A percentile compares a stretch with the other conserved stretches of the same genome.
Evolutionary conservation across 108 stramenopile genomes (phyloP).

Genomic region (Nitzschia sp.): DNA sequence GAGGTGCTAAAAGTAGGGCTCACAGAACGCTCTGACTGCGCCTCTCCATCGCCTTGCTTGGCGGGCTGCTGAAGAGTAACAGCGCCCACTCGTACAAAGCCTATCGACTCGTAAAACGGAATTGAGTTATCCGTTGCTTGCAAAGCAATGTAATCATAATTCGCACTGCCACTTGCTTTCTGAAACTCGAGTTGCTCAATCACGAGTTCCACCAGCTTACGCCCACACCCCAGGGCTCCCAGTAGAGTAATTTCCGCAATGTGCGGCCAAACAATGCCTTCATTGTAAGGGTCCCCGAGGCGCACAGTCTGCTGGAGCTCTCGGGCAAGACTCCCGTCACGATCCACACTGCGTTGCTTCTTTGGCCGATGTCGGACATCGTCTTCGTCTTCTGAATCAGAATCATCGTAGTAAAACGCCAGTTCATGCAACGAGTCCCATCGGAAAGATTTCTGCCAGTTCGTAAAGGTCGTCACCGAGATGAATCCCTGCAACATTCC

Average conservation of each 20-base stretch:
- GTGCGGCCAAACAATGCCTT: conserved; percentile 91
- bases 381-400: conserved; percentile 22
- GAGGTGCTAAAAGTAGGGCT: conserved; percentile 6
- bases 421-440: conserved; percentile 84
- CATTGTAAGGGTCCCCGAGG: conserved; percentile 85
- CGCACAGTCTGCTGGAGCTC: conserved; percentile 73
- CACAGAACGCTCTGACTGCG: neutral
- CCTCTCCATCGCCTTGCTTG: conserved; percentile 6
- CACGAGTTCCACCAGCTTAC: conserved; percentile 68
- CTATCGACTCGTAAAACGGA: conserved; percentile 88
- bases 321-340: conserved; percentile 60
- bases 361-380: neutral
- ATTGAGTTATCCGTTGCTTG: conserved; percentile 92
- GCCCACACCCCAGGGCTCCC: conserved; percentile 79
- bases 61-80: conserved; percentile 27
- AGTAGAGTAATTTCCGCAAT: conserved; percentile 89
- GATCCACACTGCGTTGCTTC: conserved; percentile 55
- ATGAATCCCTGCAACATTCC: conserved; percentile 91
- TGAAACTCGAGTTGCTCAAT: conserved; percentile 81
- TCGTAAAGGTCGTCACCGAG: conserved; percentile 89
- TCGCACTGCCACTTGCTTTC: conserved; percentile 48
- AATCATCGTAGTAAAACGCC: conserved; percentile 75
- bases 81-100: conserved; percentile 87
- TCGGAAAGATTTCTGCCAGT: conserved; percentile 87
- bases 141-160: conserved; percentile 87